Percentiles rank a stretch among this genome's conserved stretches.
Evolutionary conservation across 306 rosid species (phyloP).

Genomic region (Nissolia schottii): DNA sequence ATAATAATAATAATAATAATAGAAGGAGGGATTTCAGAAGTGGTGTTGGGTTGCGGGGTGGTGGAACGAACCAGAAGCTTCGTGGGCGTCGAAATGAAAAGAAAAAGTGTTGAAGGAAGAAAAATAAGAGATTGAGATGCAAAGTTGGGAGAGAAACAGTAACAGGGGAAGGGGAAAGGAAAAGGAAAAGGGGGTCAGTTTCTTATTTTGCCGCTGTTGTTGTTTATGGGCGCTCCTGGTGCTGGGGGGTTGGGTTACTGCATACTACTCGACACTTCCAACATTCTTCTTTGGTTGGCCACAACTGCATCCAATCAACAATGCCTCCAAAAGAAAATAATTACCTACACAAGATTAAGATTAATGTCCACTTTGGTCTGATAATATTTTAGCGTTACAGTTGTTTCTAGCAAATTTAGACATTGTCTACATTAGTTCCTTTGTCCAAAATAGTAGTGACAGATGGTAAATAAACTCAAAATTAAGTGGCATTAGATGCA

Average conservation of each 20-base stretch:
- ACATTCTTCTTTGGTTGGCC: background rate
- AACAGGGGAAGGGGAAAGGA: background rate
- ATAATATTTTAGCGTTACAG: too few species aligned
- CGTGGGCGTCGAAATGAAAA: background rate
- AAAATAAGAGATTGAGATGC: background rate
- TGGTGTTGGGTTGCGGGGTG: too few species aligned
- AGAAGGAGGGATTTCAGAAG: background rate
- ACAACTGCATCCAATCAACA: background rate
- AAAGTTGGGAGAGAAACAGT: background rate
- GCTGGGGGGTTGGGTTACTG: background rate
- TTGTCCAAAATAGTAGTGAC: too few species aligned
- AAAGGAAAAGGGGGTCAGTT: background rate
- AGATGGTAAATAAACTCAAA: too few species aligned
- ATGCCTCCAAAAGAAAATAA: too few species aligned
- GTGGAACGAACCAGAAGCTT: background rate
- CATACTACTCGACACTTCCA: background rate
- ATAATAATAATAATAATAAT: background rate
- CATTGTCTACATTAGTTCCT: too few species aligned
- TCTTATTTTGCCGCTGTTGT: background rate
- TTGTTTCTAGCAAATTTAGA: too few species aligned
- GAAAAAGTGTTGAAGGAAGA: background rate
- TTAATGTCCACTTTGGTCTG: too few species aligned
- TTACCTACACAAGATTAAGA: too few species aligned
- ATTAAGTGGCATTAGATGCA: too few species aligned
- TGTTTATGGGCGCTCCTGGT: background rate